Evolutionary conservation across 163 green algal species (phyloP).

Genomic region (Prototheca wickerhamii): DNA sequence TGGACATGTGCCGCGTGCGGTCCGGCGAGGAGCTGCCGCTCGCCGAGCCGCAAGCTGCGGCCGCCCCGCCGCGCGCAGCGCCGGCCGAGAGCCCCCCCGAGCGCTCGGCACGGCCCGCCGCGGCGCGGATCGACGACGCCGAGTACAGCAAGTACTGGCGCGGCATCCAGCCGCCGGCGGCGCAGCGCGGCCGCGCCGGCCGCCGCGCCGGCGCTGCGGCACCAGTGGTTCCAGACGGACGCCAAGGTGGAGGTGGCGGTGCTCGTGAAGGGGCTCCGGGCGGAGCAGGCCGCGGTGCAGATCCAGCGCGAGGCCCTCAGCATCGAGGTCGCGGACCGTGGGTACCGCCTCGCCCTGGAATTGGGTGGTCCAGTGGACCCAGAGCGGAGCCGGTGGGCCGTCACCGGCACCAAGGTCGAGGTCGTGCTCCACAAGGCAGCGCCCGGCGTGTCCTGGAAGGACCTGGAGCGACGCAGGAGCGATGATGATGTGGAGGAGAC

Average conservation of each 20-base stretch:
- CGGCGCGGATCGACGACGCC: conserved; percentile 9
- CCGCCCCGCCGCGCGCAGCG: not conserved
- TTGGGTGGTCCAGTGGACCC: conserved; percentile 49
- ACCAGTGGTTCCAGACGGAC: conserved; percentile 68
- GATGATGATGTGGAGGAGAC: not conserved
- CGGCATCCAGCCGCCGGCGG: conserved; percentile 4
- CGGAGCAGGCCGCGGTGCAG: conserved; percentile 44
- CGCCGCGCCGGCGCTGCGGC: conserved; percentile 5
- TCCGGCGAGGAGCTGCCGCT: conserved; percentile 42
- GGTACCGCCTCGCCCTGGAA: conserved; percentile 48
- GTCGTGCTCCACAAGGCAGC: conserved; percentile 72
- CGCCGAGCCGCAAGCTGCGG: not conserved
- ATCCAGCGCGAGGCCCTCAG: conserved; percentile 25
- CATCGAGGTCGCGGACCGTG: conserved; percentile 13
- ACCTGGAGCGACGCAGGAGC: conserved; percentile 37
- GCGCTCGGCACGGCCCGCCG: not conserved
- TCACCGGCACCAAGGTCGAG: conserved; percentile 85
- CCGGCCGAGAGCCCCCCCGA: too few species aligned
- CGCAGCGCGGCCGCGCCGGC: not conserved
- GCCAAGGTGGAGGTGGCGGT: conserved; percentile 58
- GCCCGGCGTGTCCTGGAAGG: conserved; percentile 42
- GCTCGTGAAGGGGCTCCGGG: conserved; percentile 65
- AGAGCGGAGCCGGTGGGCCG: conserved; percentile 34
- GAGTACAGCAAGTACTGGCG: conserved; percentile 34
- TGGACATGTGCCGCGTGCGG: conserved; percentile 67